Percentiles rank a stretch among this genome's conserved stretches.
Evolutionary conservation across 257 asterid genomes (phyloP).

Genomic region (Haberlea rhodopensis): DNA sequence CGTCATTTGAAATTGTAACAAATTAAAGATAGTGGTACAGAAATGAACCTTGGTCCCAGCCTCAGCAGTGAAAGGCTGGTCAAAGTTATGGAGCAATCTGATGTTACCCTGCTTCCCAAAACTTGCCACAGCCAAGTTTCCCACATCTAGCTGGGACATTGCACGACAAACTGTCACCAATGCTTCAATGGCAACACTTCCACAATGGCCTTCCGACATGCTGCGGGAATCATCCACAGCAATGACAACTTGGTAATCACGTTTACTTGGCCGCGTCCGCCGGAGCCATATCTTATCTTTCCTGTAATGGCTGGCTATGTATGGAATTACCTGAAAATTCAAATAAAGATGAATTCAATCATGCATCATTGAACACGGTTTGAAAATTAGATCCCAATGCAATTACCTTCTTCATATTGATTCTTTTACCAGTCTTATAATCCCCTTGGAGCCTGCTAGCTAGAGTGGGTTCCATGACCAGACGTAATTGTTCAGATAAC

Average conservation of each 20-base stretch:
- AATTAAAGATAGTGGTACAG: neutral
- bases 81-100: slow-evolving; percentile 72
- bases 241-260: slow-evolving; percentile 89
- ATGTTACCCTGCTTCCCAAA: slow-evolving; percentile 93
- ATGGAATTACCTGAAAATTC: slow-evolving; percentile 70
- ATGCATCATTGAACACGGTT: neutral
- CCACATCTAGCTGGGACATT: slow-evolving; percentile 95
- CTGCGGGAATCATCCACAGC: slow-evolving; percentile 97
- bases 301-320: slow-evolving; percentile 83
- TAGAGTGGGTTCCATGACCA: slow-evolving; percentile 90
- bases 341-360: neutral
- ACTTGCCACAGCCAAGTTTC: slow-evolving; percentile 84
- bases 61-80: slow-evolving; percentile 79
- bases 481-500: slow-evolving; percentile 89
- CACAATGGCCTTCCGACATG: slow-evolving; percentile 82
- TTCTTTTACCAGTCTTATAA: slow-evolving; percentile 94
- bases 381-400: neutral
- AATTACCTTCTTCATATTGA: slow-evolving; percentile 87
- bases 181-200: slow-evolving; percentile 82
- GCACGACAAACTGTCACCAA: slow-evolving; percentile 93
- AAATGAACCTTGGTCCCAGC: slow-evolving; percentile 79
- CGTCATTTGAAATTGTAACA: neutral
- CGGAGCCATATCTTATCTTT: slow-evolving; percentile 94
- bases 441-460: slow-evolving; percentile 98
- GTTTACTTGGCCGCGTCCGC: slow-evolving; percentile 84